These are phyloP conservation scores for Daldinia sp. DNA, from an alignment of 2,329 filamentous ascomycete genomes.

Conservation along the genomic window DNA sequence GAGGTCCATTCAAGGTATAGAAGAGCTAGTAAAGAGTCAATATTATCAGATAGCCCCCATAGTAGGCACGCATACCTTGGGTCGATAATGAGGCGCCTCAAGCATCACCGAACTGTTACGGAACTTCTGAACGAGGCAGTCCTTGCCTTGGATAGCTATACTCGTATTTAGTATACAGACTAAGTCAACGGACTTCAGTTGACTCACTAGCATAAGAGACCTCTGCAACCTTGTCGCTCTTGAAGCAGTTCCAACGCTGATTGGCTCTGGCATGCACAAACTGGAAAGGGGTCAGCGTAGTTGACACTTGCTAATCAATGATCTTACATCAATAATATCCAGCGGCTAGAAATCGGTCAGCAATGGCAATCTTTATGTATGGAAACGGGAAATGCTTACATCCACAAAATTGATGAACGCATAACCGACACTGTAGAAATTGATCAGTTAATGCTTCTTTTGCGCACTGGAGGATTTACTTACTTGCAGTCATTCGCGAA, in stretches of 20 bases:
- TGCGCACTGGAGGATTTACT: conserved; percentile 52
- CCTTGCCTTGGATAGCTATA: conserved; percentile 88
- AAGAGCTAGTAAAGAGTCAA: conserved; percentile 59
- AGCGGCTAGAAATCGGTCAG: conserved; percentile 68
- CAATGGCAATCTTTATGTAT: conserved; percentile 46
- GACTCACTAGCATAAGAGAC: conserved; percentile 93
- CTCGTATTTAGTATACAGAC: conserved; percentile 45
- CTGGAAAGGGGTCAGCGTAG: conserved; percentile 57
- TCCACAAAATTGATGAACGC: conserved; percentile 96
- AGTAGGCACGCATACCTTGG: conserved; percentile 70
- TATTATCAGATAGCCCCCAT: conserved; percentile 3
- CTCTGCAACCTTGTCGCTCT: conserved; percentile 86
- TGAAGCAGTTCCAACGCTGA: conserved; percentile 82
- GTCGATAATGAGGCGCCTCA: conserved; percentile 82
- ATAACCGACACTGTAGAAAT: conserved; percentile 83
- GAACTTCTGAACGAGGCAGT: conserved; percentile 93
- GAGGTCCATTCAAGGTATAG: conserved; percentile 62
- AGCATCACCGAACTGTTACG: conserved; percentile 97
- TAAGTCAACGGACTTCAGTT: neutral
- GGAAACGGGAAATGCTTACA: conserved; percentile 60
- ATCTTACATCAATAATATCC: conserved; percentile 76
- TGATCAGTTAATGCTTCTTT: conserved; percentile 40
- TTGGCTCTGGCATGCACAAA: conserved; percentile 79
- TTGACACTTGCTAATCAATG: neutral
- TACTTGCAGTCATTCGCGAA: conserved; percentile 87